Percentiles rank a stretch among this genome's conserved stretches.
Conservation (phyloP, 1,284 basidiomycete genomes). For the Ganoderma boninense region DNA sequence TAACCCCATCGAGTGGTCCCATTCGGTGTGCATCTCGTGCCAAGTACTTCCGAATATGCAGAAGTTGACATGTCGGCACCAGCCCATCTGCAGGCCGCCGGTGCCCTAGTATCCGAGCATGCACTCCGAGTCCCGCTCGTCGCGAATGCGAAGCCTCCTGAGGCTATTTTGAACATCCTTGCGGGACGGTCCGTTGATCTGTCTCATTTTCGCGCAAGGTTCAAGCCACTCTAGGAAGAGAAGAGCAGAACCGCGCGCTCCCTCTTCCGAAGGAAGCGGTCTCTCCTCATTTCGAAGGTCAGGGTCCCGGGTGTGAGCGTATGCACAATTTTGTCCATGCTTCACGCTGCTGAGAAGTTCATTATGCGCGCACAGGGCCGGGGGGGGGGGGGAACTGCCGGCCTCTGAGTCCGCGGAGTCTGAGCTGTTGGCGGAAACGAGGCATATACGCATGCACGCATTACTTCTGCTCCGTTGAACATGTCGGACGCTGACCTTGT, state of each 20-base stretch:
- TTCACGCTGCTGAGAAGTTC: not conserved
- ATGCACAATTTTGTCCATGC: constrained; percentile 19
- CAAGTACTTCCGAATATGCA: not conserved
- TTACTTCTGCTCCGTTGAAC: not conserved
- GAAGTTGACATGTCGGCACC: not conserved
- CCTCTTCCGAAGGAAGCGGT: constrained; percentile 16
- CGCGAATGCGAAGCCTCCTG: not conserved
- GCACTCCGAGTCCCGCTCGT: not conserved
- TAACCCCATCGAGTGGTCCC: constrained; percentile 34
- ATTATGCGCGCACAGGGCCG: constrained; percentile 12
- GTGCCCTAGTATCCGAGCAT: not conserved
- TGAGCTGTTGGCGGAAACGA: constrained; percentile 26
- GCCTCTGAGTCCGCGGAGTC: constrained; percentile 13
- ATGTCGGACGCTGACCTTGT: not conserved
- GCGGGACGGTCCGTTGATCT: not conserved
- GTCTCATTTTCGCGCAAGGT: constrained; percentile 14
- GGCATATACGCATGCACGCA: constrained; percentile 5
- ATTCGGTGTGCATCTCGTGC: not conserved
- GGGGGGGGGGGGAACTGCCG: constrained; percentile 9
- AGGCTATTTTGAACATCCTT: not conserved
- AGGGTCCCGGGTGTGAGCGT: constrained; percentile 23
- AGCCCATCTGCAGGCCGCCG: not conserved
- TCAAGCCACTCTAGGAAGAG: constrained; percentile 25
- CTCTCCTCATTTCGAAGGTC: constrained; percentile 19
- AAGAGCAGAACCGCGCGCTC: constrained; percentile 11